Conservation (phyloP, 257 asterid genomes). For the Catharanthus roseus region DNA sequence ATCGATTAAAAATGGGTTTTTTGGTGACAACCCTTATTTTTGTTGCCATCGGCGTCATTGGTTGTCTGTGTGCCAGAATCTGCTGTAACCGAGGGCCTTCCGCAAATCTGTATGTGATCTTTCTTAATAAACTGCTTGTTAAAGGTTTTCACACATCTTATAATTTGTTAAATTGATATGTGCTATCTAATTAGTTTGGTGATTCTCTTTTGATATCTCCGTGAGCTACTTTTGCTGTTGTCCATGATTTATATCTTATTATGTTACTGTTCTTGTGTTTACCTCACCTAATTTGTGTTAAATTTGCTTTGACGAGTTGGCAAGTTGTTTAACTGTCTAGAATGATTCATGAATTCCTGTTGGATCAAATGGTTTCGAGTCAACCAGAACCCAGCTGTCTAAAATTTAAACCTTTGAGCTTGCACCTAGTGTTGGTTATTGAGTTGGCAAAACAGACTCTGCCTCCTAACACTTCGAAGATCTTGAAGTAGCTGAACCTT, state of each 20-base stretch:
- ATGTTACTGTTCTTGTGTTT: neutral
- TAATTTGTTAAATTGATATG: too few relatives aligned
- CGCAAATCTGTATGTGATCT: slow-evolving; percentile 69
- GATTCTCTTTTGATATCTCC: neutral
- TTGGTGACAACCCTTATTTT: slow-evolving; percentile 74
- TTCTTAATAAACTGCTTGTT: neutral
- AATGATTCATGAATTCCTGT: neutral
- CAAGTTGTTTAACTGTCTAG: neutral
- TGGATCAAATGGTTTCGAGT: neutral
- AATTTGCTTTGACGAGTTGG: neutral
- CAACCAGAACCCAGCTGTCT: neutral
- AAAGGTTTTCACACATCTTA: neutral
- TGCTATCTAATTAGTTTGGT: neutral
- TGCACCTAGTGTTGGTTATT: neutral
- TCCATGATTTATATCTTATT: neutral
- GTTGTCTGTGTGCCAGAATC: slow-evolving; percentile 64
- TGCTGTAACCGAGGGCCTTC: slow-evolving; percentile 95
- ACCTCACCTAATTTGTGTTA: neutral
- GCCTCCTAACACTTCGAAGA: neutral
- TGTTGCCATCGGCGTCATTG: slow-evolving; percentile 69
- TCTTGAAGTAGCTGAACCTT: neutral
- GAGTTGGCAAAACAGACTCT: neutral
- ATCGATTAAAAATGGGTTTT: slow-evolving; percentile 54
- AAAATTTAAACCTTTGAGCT: slow-evolving; percentile 7
- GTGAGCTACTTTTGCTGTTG: neutral